A percentile compares a stretch with the other conserved stretches of the same genome.
These are phyloP conservation scores for Botryotinia globosa DNA, from an alignment of 2,329 filamentous ascomycete genomes.

Conservation along the genomic window DNA sequence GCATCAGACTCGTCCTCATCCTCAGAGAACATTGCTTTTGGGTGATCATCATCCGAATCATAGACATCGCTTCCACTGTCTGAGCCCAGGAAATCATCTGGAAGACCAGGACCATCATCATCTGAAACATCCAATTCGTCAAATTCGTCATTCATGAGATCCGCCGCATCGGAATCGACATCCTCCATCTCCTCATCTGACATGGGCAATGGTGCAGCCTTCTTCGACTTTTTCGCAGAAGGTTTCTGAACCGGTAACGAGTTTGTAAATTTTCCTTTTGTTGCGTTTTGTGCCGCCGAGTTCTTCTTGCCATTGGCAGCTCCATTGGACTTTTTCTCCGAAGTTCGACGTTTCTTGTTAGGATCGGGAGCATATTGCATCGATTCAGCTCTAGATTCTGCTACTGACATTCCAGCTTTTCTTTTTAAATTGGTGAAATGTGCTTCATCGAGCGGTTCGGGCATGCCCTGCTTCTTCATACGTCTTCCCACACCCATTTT, in stretches of 20 bases:
- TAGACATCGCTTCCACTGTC: constrained; percentile 40
- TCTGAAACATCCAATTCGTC: constrained; percentile 39
- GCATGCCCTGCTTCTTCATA: constrained; percentile 93
- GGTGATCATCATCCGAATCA: constrained; percentile 54
- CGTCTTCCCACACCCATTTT: constrained; percentile 86
- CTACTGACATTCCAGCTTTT: constrained; percentile 70
- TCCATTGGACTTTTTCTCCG: constrained; percentile 37
- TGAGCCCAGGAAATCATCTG: constrained; percentile 57
- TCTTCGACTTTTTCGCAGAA: constrained; percentile 40
- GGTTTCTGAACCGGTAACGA: constrained; percentile 38
- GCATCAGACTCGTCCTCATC: constrained; percentile 86
- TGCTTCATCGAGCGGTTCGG: constrained; percentile 76
- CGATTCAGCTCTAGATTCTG: constrained; percentile 52
- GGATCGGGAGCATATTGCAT: constrained; percentile 38
- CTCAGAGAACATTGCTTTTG: constrained; percentile 83
- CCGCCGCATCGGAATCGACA: constrained; percentile 48
- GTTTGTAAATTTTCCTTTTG: constrained; percentile 41
- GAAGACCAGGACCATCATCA: constrained; percentile 41
- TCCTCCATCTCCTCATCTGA: constrained; percentile 43
- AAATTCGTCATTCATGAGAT: constrained; percentile 46
- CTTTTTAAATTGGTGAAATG: constrained; percentile 78
- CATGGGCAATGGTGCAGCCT: constrained; percentile 41
- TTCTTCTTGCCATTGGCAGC: constrained; percentile 34
- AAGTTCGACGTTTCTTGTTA: constrained; percentile 60
- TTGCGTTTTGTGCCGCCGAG: constrained; percentile 32